Evolutionary conservation across 1,284 basidiomycete genomes (phyloP).

Genomic region (Microbotryum silenes-acaulis): DNA sequence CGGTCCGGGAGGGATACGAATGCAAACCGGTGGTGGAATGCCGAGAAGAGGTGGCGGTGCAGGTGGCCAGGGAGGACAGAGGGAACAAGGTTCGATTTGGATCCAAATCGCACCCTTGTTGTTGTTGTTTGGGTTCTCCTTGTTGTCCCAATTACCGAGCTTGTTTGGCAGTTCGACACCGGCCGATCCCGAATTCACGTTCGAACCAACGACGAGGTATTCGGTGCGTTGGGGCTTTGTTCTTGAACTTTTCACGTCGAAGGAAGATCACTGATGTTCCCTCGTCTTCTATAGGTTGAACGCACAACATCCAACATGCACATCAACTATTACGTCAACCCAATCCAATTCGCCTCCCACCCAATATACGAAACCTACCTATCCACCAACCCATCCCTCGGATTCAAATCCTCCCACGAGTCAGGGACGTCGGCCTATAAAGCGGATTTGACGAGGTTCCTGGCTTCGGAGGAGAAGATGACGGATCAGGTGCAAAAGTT

Average conservation of each 20-base stretch:
- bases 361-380: conserved; percentile 46
- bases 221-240: conserved; percentile 30
- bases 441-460: conserved; percentile 4
- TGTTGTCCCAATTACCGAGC: conserved; percentile 73
- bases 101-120: conserved; percentile 81
- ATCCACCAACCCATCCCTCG: conserved; percentile 24
- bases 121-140: conserved; percentile 71
- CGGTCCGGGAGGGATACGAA: conserved; percentile 32
- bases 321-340: conserved; percentile 80
- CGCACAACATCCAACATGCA: conserved; percentile 60
- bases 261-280: neutral
- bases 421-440: conserved; percentile 16
- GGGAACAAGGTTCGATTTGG: conserved; percentile 54
- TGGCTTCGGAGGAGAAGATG: conserved; percentile 44
- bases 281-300: conserved; percentile 47
- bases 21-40: conserved; percentile 9
- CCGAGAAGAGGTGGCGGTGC: conserved; percentile 20
- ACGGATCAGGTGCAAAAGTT: conserved; percentile 36
- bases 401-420: conserved; percentile 18
- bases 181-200: conserved; percentile 76
- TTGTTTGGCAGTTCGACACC: conserved; percentile 56
- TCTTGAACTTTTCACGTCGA: neutral
- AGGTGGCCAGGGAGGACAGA: conserved; percentile 35
- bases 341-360: conserved; percentile 66
- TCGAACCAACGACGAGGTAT: conserved; percentile 45